Conservation (phyloP, 768 basidiomycete genomes). For the Grammothele lineata region DNA sequence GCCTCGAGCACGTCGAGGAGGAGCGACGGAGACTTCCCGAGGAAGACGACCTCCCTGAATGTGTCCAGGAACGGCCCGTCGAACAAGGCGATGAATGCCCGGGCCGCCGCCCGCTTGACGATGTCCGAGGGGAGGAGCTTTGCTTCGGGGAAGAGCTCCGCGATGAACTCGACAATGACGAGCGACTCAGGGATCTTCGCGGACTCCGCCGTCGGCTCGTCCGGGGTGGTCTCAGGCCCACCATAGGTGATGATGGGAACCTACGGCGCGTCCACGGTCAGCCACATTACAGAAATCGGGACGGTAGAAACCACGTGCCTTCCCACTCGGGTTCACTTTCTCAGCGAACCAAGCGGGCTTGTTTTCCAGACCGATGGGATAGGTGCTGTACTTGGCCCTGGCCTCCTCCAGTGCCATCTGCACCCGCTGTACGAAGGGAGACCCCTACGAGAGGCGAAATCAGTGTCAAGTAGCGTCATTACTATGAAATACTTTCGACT, state of each 20-base stretch:
- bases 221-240: constrained; percentile 50
- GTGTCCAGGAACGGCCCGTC: constrained; percentile 34
- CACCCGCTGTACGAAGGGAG: too few relatives aligned
- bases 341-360: too few relatives aligned
- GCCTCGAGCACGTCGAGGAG: constrained; percentile 40
- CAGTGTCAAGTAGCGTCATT: background rate
- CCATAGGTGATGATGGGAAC: constrained; percentile 60
- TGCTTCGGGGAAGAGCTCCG: constrained; percentile 49
- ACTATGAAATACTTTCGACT: background rate
- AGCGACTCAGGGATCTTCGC: constrained; percentile 59
- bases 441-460: too few relatives aligned
- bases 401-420: too few relatives aligned
- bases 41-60: constrained; percentile 31
- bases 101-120: constrained; percentile 49
- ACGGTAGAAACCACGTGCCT: constrained; percentile 33
- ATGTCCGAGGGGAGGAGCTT: constrained; percentile 49
- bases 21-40: constrained; percentile 37
- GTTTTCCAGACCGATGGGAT: too few relatives aligned
- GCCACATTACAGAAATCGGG: too few relatives aligned
- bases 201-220: constrained; percentile 53
- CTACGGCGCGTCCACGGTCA: constrained; percentile 21
- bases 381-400: too few relatives aligned
- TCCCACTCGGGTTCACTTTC: constrained; percentile 60
- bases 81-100: constrained; percentile 56
- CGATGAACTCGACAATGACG: constrained; percentile 59